These are phyloP conservation scores for Cladosporium sp. DNA, from an alignment of 2,329 filamentous ascomycete species.

Conservation along the genomic window DNA sequence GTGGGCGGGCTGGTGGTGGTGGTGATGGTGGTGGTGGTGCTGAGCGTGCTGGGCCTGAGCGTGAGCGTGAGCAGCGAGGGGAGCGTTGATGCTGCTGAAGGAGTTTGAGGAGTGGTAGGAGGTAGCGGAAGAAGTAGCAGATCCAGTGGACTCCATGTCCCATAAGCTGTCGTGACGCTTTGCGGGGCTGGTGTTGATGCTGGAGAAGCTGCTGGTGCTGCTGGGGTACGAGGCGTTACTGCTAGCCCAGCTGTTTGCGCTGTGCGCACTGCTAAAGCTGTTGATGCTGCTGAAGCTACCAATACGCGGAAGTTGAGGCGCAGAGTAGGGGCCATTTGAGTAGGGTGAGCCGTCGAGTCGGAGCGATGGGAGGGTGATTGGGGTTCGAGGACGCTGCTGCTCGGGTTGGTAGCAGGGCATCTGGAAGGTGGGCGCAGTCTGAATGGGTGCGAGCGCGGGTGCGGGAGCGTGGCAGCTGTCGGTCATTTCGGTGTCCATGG, in stretches of 20 bases:
- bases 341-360: conserved; percentile 9
- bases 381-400: background rate
- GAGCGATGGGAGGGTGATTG: conserved; percentile 7
- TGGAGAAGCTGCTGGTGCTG: conserved; percentile 9
- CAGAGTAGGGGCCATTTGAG: conserved; percentile 4
- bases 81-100: conserved; percentile 9
- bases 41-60: background rate
- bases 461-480: conserved; percentile 3
- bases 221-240: conserved; percentile 6
- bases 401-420: conserved; percentile 9
- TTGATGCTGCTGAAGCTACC: conserved; percentile 11
- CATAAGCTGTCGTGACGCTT: conserved; percentile 9
- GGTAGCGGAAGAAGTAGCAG: conserved; percentile 1
- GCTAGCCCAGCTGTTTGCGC: conserved; percentile 7
- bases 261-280: conserved; percentile 7
- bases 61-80: conserved; percentile 1
- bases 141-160: conserved; percentile 3
- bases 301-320: conserved; percentile 6
- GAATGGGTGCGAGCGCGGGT: background rate
- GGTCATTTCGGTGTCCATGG: conserved; percentile 6
- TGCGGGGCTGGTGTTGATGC: conserved; percentile 8
- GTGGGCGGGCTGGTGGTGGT: conserved; percentile 5
- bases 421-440: conserved; percentile 2
- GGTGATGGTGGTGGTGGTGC: conserved; percentile 3
- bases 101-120: conserved; percentile 10